Evolutionary conservation across 1,284 basidiomycete species (phyloP).

Genomic region (Ceratobasidium sp.): DNA sequence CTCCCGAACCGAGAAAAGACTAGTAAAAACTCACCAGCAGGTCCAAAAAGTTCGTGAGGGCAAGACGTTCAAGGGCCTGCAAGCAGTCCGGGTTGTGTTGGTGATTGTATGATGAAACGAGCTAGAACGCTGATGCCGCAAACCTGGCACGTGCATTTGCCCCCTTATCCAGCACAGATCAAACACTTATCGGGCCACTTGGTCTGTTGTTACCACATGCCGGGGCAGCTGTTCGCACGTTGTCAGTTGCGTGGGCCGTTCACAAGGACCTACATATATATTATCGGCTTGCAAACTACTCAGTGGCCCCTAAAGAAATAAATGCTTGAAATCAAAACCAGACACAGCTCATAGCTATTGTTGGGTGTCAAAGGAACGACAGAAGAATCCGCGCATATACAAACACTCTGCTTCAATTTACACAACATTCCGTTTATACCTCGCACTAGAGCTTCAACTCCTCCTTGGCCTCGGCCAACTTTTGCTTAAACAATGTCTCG

Average conservation of each 20-base stretch:
- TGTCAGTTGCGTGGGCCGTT: too few species aligned
- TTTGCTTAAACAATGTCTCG: constrained; percentile 82
- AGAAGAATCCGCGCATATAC: background rate
- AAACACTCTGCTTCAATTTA: background rate
- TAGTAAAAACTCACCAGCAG: constrained; percentile 12
- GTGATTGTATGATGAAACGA: constrained; percentile 39
- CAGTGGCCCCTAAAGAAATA: background rate
- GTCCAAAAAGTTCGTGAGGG: constrained; percentile 9
- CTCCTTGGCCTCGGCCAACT: constrained; percentile 71
- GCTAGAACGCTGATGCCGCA: constrained; percentile 29
- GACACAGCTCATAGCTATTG: too few species aligned
- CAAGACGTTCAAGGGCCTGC: background rate
- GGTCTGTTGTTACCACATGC: background rate
- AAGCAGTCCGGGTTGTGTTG: constrained; percentile 38
- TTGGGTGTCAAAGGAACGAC: too few species aligned
- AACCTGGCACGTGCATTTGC: constrained; percentile 26
- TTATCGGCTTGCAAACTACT: too few species aligned
- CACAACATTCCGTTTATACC: background rate
- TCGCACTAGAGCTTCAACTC: constrained; percentile 31
- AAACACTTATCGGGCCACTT: constrained; percentile 9
- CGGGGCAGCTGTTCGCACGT: too few species aligned
- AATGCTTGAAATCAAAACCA: too few species aligned
- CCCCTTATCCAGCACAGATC: constrained; percentile 40
- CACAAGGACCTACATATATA: too few species aligned
- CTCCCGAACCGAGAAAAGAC: background rate